Base-by-base conservation (phyloP, 441 rosid genomes). In the Populus hybrid region DNA sequence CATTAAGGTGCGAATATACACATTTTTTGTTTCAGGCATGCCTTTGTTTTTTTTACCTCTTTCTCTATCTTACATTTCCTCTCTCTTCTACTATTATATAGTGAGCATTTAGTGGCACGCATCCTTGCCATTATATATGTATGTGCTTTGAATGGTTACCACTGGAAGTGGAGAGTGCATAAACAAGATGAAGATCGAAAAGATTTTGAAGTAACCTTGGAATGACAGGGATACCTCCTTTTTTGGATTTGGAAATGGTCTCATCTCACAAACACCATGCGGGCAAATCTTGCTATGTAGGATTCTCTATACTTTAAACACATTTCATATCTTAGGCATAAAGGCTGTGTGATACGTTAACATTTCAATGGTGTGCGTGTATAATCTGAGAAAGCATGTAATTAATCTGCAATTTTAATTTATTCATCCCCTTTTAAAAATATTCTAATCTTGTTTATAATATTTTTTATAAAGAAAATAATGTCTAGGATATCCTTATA, bases 101-200 rank as follows among this genome's bases (percentile, higher is more conserved):
- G 66, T 1, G 66, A 63, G 24, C 7, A 24, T 7, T 10, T 21
- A 42, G 75, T 79, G 85, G 79, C 42, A 71, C 73, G 65, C 82
- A 73, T 65, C 38, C 68, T 32, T 69, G 32, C 42, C 78, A 73
- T 59, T 24, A 76, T 36, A 23, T 67, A n/a, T 63, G 66, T 0
- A 68, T 67, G 65, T 71, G 75, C 81, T 78, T 68, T 69, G 66
- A 75, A 77, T 80, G 64, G 67, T 71, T 34, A 59, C 82, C 88
- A 46, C 79, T 73, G 54, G 63, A 80, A 83, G 86, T 83, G 86
- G 80, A 76, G 42, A 72, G 61, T 80, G 75, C 73, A 73, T 78
- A 77, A 71, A 57, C 54, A 10, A 35, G 36, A 1, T 10, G 1
- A 34, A 68, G 74, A 67, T 69, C 79, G 80, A 76, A 16, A 69